phyloP scores from a whole-genome alignment of 192 early-diverging fungal species.

The Mortierella antarctica region DNA sequence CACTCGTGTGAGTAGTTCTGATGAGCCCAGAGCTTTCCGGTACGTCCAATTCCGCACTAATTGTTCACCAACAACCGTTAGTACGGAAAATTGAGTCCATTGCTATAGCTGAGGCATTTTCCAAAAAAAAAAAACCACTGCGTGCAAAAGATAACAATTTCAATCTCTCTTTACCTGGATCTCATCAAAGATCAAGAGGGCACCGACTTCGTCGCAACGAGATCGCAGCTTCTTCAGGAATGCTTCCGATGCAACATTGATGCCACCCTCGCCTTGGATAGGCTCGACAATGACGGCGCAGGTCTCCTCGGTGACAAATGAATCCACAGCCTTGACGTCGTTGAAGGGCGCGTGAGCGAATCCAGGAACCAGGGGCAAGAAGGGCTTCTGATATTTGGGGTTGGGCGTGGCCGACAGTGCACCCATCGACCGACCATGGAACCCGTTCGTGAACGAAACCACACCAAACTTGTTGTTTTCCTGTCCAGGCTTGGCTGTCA shows the following conservation, averaged over 20 bases:
- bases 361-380: conserved; percentile 90
- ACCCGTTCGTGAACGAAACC: conserved; percentile 90
- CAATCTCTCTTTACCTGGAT: conserved; percentile 73
- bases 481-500: conserved; percentile 58
- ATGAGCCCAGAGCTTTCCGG: conserved; percentile 91
- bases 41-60: conserved; percentile 90
- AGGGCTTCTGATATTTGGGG: conserved; percentile 95
- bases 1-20: conserved; percentile 72
- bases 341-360: conserved; percentile 81
- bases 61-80: conserved; percentile 10
- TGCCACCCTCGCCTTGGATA: conserved; percentile 96
- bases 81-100: background rate
- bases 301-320: conserved; percentile 78
- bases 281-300: conserved; percentile 97
- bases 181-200: conserved; percentile 96
- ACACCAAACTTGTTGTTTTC: conserved; percentile 74
- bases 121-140: conserved; percentile 1
- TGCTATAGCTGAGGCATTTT: background rate
- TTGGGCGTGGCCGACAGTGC: conserved; percentile 95
- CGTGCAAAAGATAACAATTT: background rate
- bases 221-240: conserved; percentile 84
- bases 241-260: conserved; percentile 75
- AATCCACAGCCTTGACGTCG: conserved; percentile 68
- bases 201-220: conserved; percentile 86
- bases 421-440: conserved; percentile 97